Evolutionary conservation across 2,329 filamentous ascomycete genomes (phyloP).

Genomic region (Colletotrichum caudatum): DNA sequence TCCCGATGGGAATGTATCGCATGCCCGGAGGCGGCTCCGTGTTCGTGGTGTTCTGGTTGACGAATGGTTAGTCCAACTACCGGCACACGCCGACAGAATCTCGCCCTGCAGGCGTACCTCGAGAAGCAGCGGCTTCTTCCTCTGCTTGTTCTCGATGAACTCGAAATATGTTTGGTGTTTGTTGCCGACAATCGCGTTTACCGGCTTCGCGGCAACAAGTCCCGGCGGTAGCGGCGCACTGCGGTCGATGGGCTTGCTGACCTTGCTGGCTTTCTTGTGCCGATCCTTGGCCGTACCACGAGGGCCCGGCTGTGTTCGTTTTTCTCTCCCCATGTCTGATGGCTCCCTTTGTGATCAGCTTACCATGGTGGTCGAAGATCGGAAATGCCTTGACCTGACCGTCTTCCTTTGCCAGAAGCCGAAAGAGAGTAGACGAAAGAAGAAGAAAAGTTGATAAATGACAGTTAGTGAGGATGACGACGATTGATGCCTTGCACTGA

Average conservation of each 20-base stretch:
- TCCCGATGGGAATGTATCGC: slow-evolving; percentile 72
- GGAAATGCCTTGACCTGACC: slow-evolving; percentile 12
- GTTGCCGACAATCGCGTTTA: slow-evolving; percentile 54
- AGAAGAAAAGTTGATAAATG: slow-evolving; percentile 12
- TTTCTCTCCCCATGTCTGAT: slow-evolving; percentile 43
- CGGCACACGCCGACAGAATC: background rate
- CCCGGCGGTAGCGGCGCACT: slow-evolving; percentile 50
- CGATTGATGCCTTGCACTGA: slow-evolving; percentile 5
- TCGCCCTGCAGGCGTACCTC: slow-evolving; percentile 59
- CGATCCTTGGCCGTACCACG: slow-evolving; percentile 41
- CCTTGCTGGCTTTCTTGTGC: slow-evolving; percentile 33
- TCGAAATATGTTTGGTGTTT: slow-evolving; percentile 74
- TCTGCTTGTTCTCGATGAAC: slow-evolving; percentile 73
- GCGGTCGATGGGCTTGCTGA: slow-evolving; percentile 44
- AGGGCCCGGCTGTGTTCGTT: slow-evolving; percentile 35
- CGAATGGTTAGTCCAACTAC: slow-evolving; percentile 23
- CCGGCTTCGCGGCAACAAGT: slow-evolving; percentile 53
- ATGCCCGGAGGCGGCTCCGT: slow-evolving; percentile 69
- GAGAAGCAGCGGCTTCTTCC: slow-evolving; percentile 73
- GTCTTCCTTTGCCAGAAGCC: background rate
- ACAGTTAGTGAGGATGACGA: slow-evolving; percentile 30
- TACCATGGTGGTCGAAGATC: slow-evolving; percentile 38
- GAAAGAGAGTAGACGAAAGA: background rate
- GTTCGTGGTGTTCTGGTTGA: slow-evolving; percentile 63
- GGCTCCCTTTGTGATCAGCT: slow-evolving; percentile 28